Conservation (phyloP, 2,329 filamentous ascomycete genomes). For the Eurotiales sp. region DNA sequence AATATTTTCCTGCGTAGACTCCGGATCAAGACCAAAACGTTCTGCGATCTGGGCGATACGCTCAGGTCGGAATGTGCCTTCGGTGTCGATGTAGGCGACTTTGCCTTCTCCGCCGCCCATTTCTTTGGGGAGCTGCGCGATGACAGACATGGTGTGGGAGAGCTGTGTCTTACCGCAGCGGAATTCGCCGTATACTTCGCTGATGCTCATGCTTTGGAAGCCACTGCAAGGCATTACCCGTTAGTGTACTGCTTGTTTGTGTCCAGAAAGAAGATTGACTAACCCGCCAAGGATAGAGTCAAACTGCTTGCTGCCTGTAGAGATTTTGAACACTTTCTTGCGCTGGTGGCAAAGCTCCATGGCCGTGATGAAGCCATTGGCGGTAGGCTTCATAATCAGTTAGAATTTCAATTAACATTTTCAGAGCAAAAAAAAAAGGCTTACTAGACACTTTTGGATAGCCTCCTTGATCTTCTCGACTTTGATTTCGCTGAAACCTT, state of each 20-base stretch:
- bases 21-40: slow-evolving; percentile 59
- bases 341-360: slow-evolving; percentile 61
- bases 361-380: slow-evolving; percentile 62
- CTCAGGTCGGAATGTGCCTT: slow-evolving; percentile 65
- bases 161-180: slow-evolving; percentile 66
- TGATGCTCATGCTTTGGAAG: slow-evolving; percentile 68
- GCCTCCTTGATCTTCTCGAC: slow-evolving; percentile 70
- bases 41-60: slow-evolving; percentile 65
- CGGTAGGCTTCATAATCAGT: slow-evolving; percentile 41
- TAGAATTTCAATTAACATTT: background rate
- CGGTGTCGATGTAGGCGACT: slow-evolving; percentile 65
- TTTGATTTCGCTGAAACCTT: slow-evolving; percentile 67
- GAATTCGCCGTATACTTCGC: slow-evolving; percentile 46
- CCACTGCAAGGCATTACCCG: no score
- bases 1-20: slow-evolving; percentile 63
- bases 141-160: slow-evolving; percentile 65
- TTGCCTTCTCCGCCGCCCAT: slow-evolving; percentile 66
- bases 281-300: slow-evolving; percentile 63
- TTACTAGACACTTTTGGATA: slow-evolving; percentile 57
- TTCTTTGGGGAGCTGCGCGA: slow-evolving; percentile 54
- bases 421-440: slow-evolving; percentile 17
- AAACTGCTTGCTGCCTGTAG: slow-evolving; percentile 67
- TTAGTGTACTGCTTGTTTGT: no score
- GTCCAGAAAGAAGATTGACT: slow-evolving; percentile 14
- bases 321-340: slow-evolving; percentile 61